Percentiles rank a stretch among this genome's conserved stretches.
phyloP scores from a whole-genome alignment of 495 filamentous ascomycete genomes.

The Penicillium manginii region DNA sequence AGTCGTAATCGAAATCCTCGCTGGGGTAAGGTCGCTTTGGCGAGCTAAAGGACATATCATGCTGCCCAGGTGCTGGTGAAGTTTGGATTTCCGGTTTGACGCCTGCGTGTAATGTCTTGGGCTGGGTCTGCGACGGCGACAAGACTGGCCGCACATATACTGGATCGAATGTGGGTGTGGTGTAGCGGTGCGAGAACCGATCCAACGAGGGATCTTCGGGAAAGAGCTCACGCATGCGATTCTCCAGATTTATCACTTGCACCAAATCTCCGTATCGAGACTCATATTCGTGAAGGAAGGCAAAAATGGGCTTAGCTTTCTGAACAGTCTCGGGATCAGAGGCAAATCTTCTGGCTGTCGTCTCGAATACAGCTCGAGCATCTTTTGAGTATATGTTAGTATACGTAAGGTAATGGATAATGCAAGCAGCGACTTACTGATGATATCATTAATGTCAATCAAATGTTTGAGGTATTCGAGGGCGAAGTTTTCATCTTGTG shows the following conservation, averaged over 20 bases:
- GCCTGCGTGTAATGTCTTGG: conserved; percentile 48
- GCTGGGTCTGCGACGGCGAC: conserved; percentile 75
- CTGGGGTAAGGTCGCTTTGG: conserved; percentile 73
- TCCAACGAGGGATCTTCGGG: conserved; percentile 80
- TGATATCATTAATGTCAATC: conserved; percentile 85
- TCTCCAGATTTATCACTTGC: conserved; percentile 87
- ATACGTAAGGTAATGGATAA: background rate
- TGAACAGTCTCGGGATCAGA: conserved; percentile 69
- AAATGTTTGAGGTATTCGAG: conserved; percentile 95
- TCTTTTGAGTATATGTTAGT: conserved; percentile 58
- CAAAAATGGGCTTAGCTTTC: conserved; percentile 82
- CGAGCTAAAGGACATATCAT: conserved; percentile 59
- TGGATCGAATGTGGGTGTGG: conserved; percentile 70
- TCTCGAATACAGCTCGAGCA: conserved; percentile 93
- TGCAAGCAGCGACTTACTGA: conserved; percentile 64
- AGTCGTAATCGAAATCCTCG: conserved; percentile 74
- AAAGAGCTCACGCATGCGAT: conserved; percentile 88
- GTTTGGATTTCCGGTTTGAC: conserved; percentile 47
- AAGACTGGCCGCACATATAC: conserved; percentile 79
- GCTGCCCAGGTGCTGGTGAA: conserved; percentile 57
- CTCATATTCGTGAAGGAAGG: conserved; percentile 92
- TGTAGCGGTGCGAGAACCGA: conserved; percentile 76
- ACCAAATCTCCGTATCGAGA: conserved; percentile 89
- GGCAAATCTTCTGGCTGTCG: conserved; percentile 77
- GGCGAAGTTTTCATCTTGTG: conserved; percentile 87